Base-by-base conservation (phyloP, 1,284 basidiomycete species). In the Leccinum fuscescens region DNA sequence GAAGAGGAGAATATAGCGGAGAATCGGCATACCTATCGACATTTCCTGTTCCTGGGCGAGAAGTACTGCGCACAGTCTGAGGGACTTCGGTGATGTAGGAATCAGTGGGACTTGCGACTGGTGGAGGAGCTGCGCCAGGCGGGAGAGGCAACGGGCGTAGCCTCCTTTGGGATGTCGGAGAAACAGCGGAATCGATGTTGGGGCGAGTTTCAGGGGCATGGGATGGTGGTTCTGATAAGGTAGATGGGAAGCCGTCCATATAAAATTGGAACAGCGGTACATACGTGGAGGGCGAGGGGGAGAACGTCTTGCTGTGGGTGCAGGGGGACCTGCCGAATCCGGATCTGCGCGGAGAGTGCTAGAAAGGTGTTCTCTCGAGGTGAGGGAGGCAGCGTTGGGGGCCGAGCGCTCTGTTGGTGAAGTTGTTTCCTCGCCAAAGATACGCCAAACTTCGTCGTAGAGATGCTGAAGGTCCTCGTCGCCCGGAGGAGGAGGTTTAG, bases 371-470 rank as follows among this genome's bases (percentile, higher is more conserved):
- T 72, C 67, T 56, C 68, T 66, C 20, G 64, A 8, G 20, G 48
- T 58, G 59, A 42, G 22, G 15, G 69, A 58, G 37, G 60, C 54
- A 6, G 62, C 58, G 24, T 46, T 64, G 55, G 55, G 65, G 17
- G 66, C 64, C 8, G 68, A 61, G 39, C 67, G 75, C 54, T 74
- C 67, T 39, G 63, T 33, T 17, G 67, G 61, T 8, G 68, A 62
- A 6, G 63, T 1, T 7, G 71, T 51, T 61, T 83, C 81, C 31
- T 83, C 81, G 35, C 78, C 74, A 69, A 87, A 90, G 54, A 82
- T 82, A 31, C 82, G 83, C 79, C 85, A 85, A 24, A 90, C 87
- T 74, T 88, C 84, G 61, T 88, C 83, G 73, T 90, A 90, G 54
- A 90, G 81, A 64, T 80, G 78, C 65, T 86, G 83, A 7, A 90